Evolutionary conservation across 148 eudicot species (phyloP).

Genomic region (Chenopodium formosanum): DNA sequence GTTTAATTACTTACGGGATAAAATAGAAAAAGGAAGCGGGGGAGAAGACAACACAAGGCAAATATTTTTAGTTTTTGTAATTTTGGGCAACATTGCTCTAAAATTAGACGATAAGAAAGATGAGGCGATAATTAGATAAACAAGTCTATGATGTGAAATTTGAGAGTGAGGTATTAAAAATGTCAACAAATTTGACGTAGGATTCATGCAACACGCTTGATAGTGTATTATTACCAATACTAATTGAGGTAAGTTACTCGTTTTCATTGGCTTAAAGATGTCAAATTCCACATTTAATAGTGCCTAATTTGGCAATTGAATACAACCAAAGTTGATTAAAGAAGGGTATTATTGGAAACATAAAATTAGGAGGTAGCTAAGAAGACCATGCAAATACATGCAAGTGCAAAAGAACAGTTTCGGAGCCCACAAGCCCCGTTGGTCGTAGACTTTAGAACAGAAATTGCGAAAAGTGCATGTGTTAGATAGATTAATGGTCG

Average conservation of each 20-base stretch:
- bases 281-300: neutral
- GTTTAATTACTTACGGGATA: too few relatives aligned
- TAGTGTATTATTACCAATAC: neutral
- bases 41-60: too few relatives aligned
- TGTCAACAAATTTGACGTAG: neutral
- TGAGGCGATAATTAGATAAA: too few relatives aligned
- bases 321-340: too few relatives aligned
- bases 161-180: too few relatives aligned
- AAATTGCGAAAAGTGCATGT: conserved; percentile 1
- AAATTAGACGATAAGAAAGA: too few relatives aligned
- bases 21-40: too few relatives aligned
- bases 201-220: neutral
- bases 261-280: neutral
- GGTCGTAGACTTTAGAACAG: conserved; percentile 8
- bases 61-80: too few relatives aligned
- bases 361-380: too few relatives aligned
- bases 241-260: neutral
- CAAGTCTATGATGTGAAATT: too few relatives aligned
- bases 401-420: neutral
- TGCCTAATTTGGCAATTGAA: neutral
- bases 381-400: neutral
- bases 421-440: conserved; percentile 13
- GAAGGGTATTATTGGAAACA: too few relatives aligned
- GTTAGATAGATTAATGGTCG: neutral
- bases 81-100: too few relatives aligned